A percentile compares a stretch with the other conserved stretches of the same genome.
Conservation (phyloP, 2,329 filamentous ascomycete species). For the Mycogone perniciosa region DNA sequence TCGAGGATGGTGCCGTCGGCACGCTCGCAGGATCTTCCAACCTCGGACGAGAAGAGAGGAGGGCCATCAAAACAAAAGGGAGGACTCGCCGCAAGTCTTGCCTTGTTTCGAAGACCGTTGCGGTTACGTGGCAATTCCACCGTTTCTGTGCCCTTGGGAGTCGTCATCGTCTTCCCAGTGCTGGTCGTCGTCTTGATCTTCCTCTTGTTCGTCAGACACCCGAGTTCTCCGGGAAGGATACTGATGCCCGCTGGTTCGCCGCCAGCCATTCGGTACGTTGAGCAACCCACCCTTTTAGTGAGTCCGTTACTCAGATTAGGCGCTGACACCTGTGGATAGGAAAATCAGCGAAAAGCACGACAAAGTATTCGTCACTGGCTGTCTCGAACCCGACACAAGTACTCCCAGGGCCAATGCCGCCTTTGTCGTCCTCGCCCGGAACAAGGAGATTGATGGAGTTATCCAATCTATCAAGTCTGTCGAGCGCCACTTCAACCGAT, state of each 20-base stretch:
- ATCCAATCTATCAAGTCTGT: conserved; percentile 96
- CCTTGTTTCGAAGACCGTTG: conserved; percentile 81
- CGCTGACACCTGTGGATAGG: conserved; percentile 39
- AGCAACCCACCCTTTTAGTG: not conserved
- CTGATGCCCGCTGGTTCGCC: conserved; percentile 83
- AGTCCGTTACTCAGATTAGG: not conserved
- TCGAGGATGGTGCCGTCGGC: conserved; percentile 42
- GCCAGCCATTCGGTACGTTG: conserved; percentile 75
- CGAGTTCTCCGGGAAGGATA: conserved; percentile 72
- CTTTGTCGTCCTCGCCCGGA: conserved; percentile 90
- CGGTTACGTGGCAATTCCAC: conserved; percentile 86
- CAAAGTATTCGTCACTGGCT: conserved; percentile 91
- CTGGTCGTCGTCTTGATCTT: conserved; percentile 89
- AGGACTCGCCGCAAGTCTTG: conserved; percentile 47
- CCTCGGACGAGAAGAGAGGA: conserved; percentile 43
- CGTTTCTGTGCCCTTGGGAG: conserved; percentile 84
- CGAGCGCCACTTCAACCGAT: conserved; percentile 97
- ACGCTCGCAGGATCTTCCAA: conserved; percentile 39
- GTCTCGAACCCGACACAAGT: conserved; percentile 71
- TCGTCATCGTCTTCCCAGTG: conserved; percentile 87
- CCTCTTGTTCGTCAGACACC: conserved; percentile 81
- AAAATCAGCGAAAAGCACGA: conserved; percentile 97
- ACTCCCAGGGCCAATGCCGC: conserved; percentile 84
- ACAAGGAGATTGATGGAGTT: conserved; percentile 94
- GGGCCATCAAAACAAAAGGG: conserved; percentile 29